Evolutionary conservation across 1,284 basidiomycete genomes (phyloP).

Genomic region (Cutaneotrichosporon sp.): DNA sequence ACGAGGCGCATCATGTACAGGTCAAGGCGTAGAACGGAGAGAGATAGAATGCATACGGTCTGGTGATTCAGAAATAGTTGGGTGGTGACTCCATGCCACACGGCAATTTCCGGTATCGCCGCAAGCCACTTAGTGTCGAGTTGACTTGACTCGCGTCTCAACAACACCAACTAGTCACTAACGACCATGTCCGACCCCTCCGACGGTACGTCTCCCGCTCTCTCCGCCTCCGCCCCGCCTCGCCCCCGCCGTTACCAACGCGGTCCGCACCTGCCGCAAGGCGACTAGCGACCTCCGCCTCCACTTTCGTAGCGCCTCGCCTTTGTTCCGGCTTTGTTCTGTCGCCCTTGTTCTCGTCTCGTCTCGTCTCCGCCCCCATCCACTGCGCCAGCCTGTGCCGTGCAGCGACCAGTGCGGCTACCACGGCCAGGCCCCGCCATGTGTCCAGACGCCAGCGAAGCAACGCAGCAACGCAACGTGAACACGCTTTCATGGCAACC

Average conservation of each 20-base stretch:
- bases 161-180: neutral
- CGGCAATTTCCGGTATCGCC: conserved; percentile 6
- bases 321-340: conserved; percentile 4
- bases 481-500: neutral
- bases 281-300: neutral
- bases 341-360: conserved; percentile 8
- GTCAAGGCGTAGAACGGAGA: neutral
- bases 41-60: neutral
- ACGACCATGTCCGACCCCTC: conserved; percentile 51
- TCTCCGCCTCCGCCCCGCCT: conserved; percentile 6
- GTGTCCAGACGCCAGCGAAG: conserved; percentile 2
- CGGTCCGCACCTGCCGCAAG: neutral
- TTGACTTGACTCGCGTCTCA: neutral
- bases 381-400: neutral
- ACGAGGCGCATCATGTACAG: neutral
- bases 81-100: conserved; percentile 2
- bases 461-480: conserved; percentile 1
- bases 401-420: neutral
- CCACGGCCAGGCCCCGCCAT: neutral
- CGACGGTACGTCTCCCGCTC: conserved; percentile 48
- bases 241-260: neutral
- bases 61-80: neutral
- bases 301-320: conserved; percentile 5
- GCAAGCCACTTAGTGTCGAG: neutral
- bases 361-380: conserved; percentile 4